These are phyloP conservation scores for Fusarium fujikuroi DNA, from an alignment of 2,329 filamentous ascomycete species.

Conservation along the genomic window DNA sequence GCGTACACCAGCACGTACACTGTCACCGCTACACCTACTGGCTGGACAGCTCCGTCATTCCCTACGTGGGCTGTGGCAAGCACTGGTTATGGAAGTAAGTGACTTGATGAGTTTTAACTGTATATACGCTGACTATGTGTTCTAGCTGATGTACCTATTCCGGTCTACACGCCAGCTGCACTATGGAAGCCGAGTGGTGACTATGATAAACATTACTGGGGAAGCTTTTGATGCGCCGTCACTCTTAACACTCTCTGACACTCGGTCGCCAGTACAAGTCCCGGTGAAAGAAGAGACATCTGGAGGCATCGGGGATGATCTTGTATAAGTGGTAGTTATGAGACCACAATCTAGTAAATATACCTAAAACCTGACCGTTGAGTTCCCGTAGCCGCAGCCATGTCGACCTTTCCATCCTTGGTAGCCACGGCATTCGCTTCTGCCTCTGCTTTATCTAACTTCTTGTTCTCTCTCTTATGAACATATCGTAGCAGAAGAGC, in stretches of 20 bases:
- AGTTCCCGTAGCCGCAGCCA: neutral
- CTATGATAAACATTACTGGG: neutral
- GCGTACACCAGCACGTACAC: neutral
- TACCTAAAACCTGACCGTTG: constrained; percentile 24
- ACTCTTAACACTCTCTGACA: fast-evolving
- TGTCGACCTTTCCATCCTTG: neutral
- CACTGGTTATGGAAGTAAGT: neutral
- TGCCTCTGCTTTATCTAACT: constrained; percentile 61
- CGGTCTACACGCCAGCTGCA: neutral
- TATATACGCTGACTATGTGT: neutral
- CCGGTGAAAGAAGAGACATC: fast-evolving
- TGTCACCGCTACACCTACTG: neutral
- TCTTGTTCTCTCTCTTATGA: constrained; percentile 69
- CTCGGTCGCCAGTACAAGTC: fast-evolving
- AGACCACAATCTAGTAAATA: neutral
- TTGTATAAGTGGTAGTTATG: fast-evolving
- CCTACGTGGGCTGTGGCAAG: neutral
- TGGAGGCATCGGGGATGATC: too few species aligned
- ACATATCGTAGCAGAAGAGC: constrained; percentile 64
- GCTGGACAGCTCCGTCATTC: neutral
- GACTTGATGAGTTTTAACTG: fast-evolving
- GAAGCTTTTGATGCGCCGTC: neutral
- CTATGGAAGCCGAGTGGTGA: neutral
- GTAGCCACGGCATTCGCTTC: constrained; percentile 12
- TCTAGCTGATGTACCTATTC: neutral